These are phyloP conservation scores for Russula sp. DNA, from an alignment of 768 basidiomycete species.

Conservation along the genomic window DNA sequence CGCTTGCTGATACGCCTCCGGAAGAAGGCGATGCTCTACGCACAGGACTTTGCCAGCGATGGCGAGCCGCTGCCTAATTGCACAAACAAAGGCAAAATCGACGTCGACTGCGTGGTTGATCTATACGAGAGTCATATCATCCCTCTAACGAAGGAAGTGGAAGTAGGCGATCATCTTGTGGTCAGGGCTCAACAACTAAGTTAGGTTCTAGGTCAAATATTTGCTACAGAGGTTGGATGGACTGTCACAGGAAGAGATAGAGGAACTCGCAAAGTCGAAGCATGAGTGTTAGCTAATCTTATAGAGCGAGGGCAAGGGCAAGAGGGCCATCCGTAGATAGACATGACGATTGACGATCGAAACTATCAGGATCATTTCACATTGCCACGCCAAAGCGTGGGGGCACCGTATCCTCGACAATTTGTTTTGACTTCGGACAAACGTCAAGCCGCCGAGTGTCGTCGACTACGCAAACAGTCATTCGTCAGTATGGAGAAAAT, in stretches of 20 bases:
- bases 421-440: neutral
- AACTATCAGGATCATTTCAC: neutral
- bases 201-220: constrained; percentile 73
- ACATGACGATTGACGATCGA: too few species aligned
- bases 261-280: constrained; percentile 39
- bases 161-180: constrained; percentile 46
- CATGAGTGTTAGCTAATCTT: neutral
- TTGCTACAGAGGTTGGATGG: constrained; percentile 86
- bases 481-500: neutral
- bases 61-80: constrained; percentile 43
- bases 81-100: constrained; percentile 56
- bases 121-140: constrained; percentile 95
- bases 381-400: neutral
- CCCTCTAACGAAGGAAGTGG: constrained; percentile 95
- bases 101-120: constrained; percentile 87
- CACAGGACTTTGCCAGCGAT: constrained; percentile 74
- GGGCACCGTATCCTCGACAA: neutral
- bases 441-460: neutral
- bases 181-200: neutral
- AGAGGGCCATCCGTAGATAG: too few species aligned
- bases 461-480: neutral
- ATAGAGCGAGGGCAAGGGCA: neutral
- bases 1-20: constrained; percentile 74
- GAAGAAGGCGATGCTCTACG: constrained; percentile 74
- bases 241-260: constrained; percentile 72